phyloP scores from a whole-genome alignment of 192 early-diverging fungal species.

The Umbelopsis vinacea region DNA sequence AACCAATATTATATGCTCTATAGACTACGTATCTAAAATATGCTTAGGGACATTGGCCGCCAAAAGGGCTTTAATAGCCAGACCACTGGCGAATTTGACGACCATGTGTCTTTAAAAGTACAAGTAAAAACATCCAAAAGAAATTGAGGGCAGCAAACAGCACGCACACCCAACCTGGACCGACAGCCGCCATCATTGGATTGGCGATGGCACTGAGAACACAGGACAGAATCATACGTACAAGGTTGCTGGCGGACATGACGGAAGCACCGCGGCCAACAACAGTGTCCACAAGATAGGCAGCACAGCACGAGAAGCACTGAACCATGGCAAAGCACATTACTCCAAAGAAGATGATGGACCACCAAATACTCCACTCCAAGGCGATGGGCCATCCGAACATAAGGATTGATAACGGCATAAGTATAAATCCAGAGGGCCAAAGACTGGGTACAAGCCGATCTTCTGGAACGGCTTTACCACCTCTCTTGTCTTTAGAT shows the following conservation, averaged over 20 bases:
- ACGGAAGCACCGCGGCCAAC: conserved; percentile 52
- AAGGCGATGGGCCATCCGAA: conserved; percentile 26
- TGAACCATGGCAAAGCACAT: conserved; percentile 33
- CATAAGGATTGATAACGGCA: conserved; percentile 24
- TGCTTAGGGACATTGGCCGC: not conserved
- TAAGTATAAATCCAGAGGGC: conserved; percentile 26
- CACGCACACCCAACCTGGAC: conserved; percentile 49
- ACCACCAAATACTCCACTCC: conserved; percentile 23
- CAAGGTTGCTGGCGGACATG: conserved; percentile 50
- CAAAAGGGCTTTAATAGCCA: conserved; percentile 17
- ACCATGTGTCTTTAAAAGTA: conserved; percentile 49
- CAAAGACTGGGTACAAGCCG: conserved; percentile 33
- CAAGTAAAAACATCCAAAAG: conserved; percentile 42
- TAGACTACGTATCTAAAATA: not conserved
- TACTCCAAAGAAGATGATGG: conserved; percentile 30
- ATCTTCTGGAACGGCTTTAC: conserved; percentile 34
- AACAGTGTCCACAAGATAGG: conserved; percentile 53
- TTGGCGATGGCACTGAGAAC: conserved; percentile 52
- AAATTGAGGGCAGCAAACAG: conserved; percentile 50
- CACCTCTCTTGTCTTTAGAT: conserved; percentile 27
- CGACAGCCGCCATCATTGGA: conserved; percentile 49
- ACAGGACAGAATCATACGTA: conserved; percentile 42
- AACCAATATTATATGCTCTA: not conserved
- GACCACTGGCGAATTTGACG: conserved; percentile 41
- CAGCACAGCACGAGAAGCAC: conserved; percentile 35